A percentile compares a stretch with the other conserved stretches of the same genome.
Conservation (phyloP, 306 rosid genomes). For the Lagenaria siceraria region DNA sequence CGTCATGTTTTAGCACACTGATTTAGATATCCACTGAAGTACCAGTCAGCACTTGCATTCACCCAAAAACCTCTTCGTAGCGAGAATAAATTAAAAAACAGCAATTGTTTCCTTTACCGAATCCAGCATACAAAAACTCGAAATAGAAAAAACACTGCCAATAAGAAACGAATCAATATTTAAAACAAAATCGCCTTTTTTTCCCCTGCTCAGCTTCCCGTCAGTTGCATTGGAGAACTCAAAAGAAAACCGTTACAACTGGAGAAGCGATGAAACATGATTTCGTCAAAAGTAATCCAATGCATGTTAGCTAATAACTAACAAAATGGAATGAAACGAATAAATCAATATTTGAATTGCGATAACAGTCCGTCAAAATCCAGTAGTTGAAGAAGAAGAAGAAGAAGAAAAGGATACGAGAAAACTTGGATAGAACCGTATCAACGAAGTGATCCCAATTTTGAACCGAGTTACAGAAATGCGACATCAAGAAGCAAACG, state of each 20-base stretch:
- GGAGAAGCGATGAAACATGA: neutral
- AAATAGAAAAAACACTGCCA: neutral
- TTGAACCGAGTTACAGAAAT: neutral
- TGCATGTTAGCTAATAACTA: neutral
- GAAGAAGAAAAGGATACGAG: neutral
- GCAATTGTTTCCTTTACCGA: neutral
- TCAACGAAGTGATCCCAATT: neutral
- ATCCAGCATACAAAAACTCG: neutral
- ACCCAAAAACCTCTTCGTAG: neutral
- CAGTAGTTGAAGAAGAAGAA: neutral
- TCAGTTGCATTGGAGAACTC: neutral
- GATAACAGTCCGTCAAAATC: neutral
- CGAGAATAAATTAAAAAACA: neutral
- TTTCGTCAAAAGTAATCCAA: neutral
- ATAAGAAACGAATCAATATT: neutral
- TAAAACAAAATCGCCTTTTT: neutral
- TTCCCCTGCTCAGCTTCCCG: neutral
- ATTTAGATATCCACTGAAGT: neutral
- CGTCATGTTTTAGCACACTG: neutral
- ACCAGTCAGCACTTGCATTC: neutral
- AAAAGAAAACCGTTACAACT: neutral
- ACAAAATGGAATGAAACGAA: neutral
- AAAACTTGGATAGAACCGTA: neutral
- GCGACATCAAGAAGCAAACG: neutral
- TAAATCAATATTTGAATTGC: neutral